Base-by-base conservation (phyloP, 768 basidiomycete genomes). In the Lentinus brumalis region DNA sequence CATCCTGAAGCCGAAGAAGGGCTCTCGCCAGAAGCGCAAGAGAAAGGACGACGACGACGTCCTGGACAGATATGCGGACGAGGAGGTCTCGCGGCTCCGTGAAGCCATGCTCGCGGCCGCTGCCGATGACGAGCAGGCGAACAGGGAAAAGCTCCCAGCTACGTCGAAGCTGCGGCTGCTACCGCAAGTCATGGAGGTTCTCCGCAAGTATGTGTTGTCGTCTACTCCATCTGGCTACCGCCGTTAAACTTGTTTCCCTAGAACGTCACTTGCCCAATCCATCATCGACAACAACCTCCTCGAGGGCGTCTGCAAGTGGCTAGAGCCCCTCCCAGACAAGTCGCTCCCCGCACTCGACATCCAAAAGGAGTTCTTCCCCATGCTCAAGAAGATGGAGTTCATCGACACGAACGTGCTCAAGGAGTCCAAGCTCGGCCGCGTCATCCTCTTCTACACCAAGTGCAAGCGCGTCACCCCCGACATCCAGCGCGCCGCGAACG, bases 321-420 rank as follows among this genome's bases (percentile, higher is more conserved):
- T 99, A 3, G 97, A 98, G 68, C 97, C 97, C 0, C 86, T 98
- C 15, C 91, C 90, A 0, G 94, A 97, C 76, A 86, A 85, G 56
- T 96, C 95, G 1, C 83, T 99, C 3, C 97, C 97, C 0, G 94
- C 95, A 4, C 82, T 98, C 55, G 96, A 96, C 74, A 98, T 99
- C 69, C 97, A 98, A 72, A 87, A 88, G 49, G 91, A 95, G 54
- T 87, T 98, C 65, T 94, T 98, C 76, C 82, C 84, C 35, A 83
- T 88, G 55, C 78, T 99, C 10, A 81, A 80, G 63, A 93, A 89
- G 79, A 93, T 98, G 89, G 89, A 92, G 64, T 91, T 91, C 68
- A 95, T 98, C 70, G 96, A 98, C 75, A 87, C 87, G 35, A 75
- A 86, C 18, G 92, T 92, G 5, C 87, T 99, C 67, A 96, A 96